Evolutionary conservation across 148 eudicot genomes (phyloP).

Genomic region (Cornus controversa): DNA sequence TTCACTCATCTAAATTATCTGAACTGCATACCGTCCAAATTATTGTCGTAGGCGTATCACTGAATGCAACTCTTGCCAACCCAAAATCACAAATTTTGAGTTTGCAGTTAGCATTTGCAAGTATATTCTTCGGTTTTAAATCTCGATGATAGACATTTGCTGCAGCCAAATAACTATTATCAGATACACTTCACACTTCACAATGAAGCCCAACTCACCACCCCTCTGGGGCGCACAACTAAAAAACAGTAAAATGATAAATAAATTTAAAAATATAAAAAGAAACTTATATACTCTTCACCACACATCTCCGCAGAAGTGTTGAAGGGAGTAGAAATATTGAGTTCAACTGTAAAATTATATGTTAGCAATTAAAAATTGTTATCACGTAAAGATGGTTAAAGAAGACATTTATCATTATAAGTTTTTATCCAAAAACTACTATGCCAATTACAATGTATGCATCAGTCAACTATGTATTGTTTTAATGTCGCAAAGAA

Average conservation of each 20-base stretch:
- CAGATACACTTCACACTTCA: background rate
- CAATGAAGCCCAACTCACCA: background rate
- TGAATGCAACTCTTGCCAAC: slow-evolving; percentile 73
- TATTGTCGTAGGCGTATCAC: slow-evolving; percentile 62
- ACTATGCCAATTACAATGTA: background rate
- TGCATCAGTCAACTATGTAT: background rate
- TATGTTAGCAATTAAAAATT: background rate
- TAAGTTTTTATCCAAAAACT: background rate
- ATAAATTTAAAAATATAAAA: background rate
- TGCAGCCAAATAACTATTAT: slow-evolving; percentile 31
- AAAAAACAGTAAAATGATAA: background rate
- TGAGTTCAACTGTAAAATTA: background rate
- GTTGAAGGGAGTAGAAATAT: background rate
- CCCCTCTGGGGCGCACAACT: background rate
- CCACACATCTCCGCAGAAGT: background rate
- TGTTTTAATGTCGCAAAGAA: slow-evolving; percentile 1
- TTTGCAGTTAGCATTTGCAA: slow-evolving; percentile 76
- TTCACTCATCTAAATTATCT: background rate
- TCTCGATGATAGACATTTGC: slow-evolving; percentile 74
- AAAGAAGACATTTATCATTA: background rate
- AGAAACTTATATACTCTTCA: background rate
- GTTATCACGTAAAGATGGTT: background rate
- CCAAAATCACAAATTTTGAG: slow-evolving; percentile 78
- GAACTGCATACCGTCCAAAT: slow-evolving; percentile 60
- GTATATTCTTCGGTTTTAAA: slow-evolving; percentile 61